A percentile compares a stretch with the other conserved stretches of the same genome.
phyloP scores from a whole-genome alignment of 163 green algal genomes.

The Scenedesmus sp. region DNA sequence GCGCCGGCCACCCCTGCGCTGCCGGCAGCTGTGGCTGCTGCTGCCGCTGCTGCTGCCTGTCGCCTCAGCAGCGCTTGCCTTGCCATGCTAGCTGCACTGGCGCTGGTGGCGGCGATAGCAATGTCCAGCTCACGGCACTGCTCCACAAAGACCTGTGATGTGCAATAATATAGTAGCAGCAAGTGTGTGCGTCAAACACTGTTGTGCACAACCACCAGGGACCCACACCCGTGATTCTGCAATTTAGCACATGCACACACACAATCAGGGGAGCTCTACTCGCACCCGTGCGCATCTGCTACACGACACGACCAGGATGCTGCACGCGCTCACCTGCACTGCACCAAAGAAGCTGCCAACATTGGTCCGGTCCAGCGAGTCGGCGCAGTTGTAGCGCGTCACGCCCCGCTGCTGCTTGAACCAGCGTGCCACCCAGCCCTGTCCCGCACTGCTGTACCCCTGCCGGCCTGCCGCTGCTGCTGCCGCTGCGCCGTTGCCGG shows the following conservation, averaged over 20 bases:
- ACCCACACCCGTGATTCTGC: no score
- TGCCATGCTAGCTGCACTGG: constrained; percentile 35
- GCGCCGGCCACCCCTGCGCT: not conserved
- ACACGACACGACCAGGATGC: not conserved
- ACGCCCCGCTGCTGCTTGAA: constrained; percentile 86
- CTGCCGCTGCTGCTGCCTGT: constrained; percentile 50
- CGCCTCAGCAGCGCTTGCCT: constrained; percentile 31
- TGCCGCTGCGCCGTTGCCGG: not conserved
- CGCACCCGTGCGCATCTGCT: not conserved
- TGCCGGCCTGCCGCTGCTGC: not conserved
- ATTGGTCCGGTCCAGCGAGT: constrained; percentile 98
- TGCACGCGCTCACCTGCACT: constrained; percentile 67
- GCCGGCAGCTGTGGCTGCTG: constrained; percentile 1
- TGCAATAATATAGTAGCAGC: not conserved
- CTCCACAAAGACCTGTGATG: constrained; percentile 84
- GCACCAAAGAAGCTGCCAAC: constrained; percentile 96
- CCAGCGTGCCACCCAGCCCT: constrained; percentile 66
- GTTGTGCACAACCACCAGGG: no score
- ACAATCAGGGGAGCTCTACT: not conserved
- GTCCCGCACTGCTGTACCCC: constrained; percentile 18
- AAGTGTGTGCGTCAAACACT: not conserved
- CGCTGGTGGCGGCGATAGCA: constrained; percentile 65
- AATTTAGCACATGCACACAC: not conserved
- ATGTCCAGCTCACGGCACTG: constrained; percentile 85
- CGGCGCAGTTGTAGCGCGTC: constrained; percentile 97